Evolutionary conservation across 345 rosid species (phyloP).

Genomic region (Sapria himalayana): DNA sequence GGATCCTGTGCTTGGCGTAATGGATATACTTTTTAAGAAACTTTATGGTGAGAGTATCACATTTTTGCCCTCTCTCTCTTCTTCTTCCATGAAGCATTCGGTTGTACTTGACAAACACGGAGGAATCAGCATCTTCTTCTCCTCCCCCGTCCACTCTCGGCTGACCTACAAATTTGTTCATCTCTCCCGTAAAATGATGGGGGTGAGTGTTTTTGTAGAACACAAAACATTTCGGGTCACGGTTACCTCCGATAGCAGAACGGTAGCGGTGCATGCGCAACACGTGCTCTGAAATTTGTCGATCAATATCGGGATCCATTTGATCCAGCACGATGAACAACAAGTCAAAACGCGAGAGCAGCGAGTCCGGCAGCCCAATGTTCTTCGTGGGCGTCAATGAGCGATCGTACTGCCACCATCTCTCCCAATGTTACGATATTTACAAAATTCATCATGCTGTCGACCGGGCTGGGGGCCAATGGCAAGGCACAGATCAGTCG

Average conservation of each 20-base stretch:
- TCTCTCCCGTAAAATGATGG: no score
- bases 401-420: slow-evolving; percentile 97
- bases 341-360: slow-evolving; percentile 95
- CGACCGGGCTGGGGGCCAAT: no score
- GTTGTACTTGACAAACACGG: slow-evolving; percentile 79
- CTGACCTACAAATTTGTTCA: no score
- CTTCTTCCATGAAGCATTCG: slow-evolving; percentile 78
- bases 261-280: slow-evolving; percentile 89
- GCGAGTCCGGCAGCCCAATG: slow-evolving; percentile 97
- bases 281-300: slow-evolving; percentile 76
- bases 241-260: slow-evolving; percentile 54
- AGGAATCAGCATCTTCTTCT: slow-evolving; percentile 46
- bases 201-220: no score
- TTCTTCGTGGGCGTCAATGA: slow-evolving; percentile 95
- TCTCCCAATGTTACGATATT: no score
- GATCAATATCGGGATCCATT: slow-evolving; percentile 95
- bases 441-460: no score
- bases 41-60: slow-evolving; percentile 60
- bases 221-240: no score
- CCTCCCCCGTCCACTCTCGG: slow-evolving; percentile 58
- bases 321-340: slow-evolving; percentile 93
- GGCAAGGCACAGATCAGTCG: no score
- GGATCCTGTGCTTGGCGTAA: slow-evolving; percentile 89
- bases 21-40: slow-evolving; percentile 92
- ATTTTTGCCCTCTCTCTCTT: slow-evolving; percentile 44